Percentiles rank a stretch among this genome's conserved stretches.
phyloP scores from a whole-genome alignment of 345 rosid genomes.

The Arabis alpina region DNA sequence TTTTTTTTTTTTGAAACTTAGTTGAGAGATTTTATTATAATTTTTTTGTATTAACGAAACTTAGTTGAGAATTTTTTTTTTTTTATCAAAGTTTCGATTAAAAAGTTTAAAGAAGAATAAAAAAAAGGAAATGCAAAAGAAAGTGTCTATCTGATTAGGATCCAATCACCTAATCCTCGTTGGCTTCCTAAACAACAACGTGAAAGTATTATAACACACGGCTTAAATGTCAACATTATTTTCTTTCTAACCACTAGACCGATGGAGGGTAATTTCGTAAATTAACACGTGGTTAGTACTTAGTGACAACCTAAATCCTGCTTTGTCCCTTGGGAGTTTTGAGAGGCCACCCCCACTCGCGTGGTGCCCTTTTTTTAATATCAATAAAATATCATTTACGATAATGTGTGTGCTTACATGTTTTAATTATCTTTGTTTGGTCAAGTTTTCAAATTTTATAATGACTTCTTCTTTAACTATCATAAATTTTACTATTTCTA shows the following conservation, averaged over 20 bases:
- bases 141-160: slow-evolving; percentile 38
- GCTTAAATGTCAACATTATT: slow-evolving; percentile 26
- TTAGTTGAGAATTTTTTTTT: no score
- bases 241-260: slow-evolving; percentile 23
- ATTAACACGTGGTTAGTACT: slow-evolving; percentile 9
- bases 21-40: no score
- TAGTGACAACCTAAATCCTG: slow-evolving; percentile 25
- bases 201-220: slow-evolving; percentile 12
- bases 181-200: slow-evolving; percentile 20
- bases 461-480: slow-evolving; percentile 19
- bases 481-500: background rate
- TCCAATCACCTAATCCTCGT: slow-evolving; percentile 39
- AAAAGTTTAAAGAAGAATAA: background rate
- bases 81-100: no score
- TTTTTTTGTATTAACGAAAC: no score
- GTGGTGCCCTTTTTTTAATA: slow-evolving; percentile 14
- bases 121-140: background rate
- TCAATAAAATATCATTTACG: background rate
- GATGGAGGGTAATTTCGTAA: slow-evolving; percentile 2
- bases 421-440: slow-evolving; percentile 24
- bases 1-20: no score
- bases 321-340: slow-evolving; percentile 38
- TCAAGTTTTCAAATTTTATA: slow-evolving; percentile 15
- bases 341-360: slow-evolving; percentile 30
- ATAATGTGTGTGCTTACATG: slow-evolving; percentile 34